Base-by-base conservation (phyloP, 345 rosid genomes). In the Odontarrhena argentea region DNA sequence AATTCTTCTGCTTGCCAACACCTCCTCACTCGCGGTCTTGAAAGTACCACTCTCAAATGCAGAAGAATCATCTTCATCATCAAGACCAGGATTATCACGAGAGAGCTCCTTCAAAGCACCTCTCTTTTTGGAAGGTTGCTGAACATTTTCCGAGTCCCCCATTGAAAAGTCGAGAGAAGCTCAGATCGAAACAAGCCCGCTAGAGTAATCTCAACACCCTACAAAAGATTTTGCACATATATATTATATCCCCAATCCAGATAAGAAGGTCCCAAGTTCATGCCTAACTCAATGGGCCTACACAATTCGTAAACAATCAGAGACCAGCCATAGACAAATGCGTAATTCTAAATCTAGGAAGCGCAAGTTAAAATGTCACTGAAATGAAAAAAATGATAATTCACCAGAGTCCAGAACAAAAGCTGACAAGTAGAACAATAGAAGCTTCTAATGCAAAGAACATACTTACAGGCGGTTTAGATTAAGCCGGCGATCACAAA, bases 91-190 rank as follows among this genome's bases (percentile, higher is more conserved):
- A 69, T 86, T 85, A 14, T 93, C 96, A 35, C 84, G 85, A 36
- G 92, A 84, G 18, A 90, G 81, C 74, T 93, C 95, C 63, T 92
- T 85, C 65, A 86, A 87, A 49, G 98, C 96, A 62, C 84, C 89
- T 77, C 98, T 93, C 85, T 93, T 93, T 89, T 85, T 93, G 43
- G 96, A 78, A 70, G 63, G 55, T 24, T 91, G 86, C 74, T 88
- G 84, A 26, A 77, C 70, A 78, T 72, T 79, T 22, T 88, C 92
- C 10, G 94, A 70, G 67, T 90, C 97, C 65, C 89, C 87, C 98
- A 90, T 90, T 49, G 57, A 4, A 25, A 58, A 2, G 13, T 42
- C n/a, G 8, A 45, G 9, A 55, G 45, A 67, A 67, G 10, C 35
- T 24, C 55, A 32, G 7, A 42, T 8, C 36, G 18, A 46, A 4